phyloP scores from a whole-genome alignment of 2,329 filamentous ascomycete species.

The Akanthomyces uredinophilus region DNA sequence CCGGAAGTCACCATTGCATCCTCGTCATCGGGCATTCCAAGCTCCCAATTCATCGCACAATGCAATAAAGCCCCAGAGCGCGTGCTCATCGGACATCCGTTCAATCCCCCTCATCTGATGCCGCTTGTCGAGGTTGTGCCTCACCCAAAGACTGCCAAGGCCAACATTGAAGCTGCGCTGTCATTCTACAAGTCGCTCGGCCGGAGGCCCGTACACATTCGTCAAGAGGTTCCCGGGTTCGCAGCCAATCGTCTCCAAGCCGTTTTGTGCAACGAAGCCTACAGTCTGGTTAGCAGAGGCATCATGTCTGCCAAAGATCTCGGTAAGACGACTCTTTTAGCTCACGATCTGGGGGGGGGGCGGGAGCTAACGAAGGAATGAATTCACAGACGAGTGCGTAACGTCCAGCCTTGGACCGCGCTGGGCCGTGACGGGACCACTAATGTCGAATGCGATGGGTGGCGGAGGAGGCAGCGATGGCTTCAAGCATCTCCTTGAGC shows the following conservation, averaged over 20 bases:
- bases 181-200: slow-evolving; percentile 35
- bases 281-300: slow-evolving; percentile 29
- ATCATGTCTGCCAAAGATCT: slow-evolving; percentile 26
- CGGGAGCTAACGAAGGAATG: background rate
- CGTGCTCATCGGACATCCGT: slow-evolving; percentile 41
- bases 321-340: slow-evolving; percentile 11
- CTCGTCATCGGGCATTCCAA: slow-evolving; percentile 32
- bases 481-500: slow-evolving; percentile 18
- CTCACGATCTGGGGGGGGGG: background rate
- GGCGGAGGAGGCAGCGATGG: slow-evolving; percentile 20
- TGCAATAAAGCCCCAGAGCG: slow-evolving; percentile 24
- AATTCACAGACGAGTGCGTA: slow-evolving; percentile 12
- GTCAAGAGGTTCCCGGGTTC: slow-evolving; percentile 37
- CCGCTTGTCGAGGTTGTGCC: slow-evolving; percentile 43
- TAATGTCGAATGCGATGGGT: slow-evolving; percentile 16
- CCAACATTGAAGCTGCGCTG: slow-evolving; percentile 25
- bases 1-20: slow-evolving; percentile 34
- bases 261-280: slow-evolving; percentile 29
- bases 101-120: slow-evolving; percentile 44
- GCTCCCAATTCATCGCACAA: slow-evolving; percentile 14
- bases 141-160: slow-evolving; percentile 25
- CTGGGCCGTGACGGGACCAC: slow-evolving; percentile 20
- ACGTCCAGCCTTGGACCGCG: slow-evolving; percentile 17
- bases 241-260: slow-evolving; percentile 41
- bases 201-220: slow-evolving; percentile 35